phyloP scores from a whole-genome alignment of 345 rosid species.

The Camelina laxa region DNA sequence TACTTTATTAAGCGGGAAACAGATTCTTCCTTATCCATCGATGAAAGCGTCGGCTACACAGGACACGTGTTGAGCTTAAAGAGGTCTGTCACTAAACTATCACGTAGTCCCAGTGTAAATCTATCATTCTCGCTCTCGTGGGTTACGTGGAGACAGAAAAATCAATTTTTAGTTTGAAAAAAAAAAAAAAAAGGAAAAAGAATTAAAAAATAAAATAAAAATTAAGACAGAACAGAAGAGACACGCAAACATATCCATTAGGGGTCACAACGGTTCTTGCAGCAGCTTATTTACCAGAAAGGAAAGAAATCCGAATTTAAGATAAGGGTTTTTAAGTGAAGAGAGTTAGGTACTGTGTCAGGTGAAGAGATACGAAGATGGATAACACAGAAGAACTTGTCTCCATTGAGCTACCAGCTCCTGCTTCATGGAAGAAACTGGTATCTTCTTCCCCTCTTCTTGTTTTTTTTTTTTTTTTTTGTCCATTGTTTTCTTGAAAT shows the following conservation, averaged over 20 bases:
- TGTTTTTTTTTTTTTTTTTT: no score
- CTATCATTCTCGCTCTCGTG: conserved; percentile 34
- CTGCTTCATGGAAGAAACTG: conserved; percentile 86
- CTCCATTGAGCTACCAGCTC: conserved; percentile 80
- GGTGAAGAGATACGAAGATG: conserved; percentile 42
- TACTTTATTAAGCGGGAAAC: conserved; percentile 38
- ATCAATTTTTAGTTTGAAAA: background rate
- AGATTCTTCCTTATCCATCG: conserved; percentile 34
- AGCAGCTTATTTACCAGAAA: conserved; percentile 30
- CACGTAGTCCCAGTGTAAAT: conserved; percentile 28
- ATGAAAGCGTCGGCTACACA: conserved; percentile 20
- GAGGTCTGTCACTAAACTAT: conserved; percentile 42
- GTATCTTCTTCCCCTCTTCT: conserved; percentile 39
- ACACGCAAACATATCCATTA: conserved; percentile 46
- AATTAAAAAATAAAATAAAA: background rate
- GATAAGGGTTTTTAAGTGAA: conserved; percentile 16
- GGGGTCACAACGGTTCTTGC: conserved; percentile 36
- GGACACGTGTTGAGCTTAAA: conserved; percentile 29
- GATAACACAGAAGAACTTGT: conserved; percentile 60
- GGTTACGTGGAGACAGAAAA: conserved; percentile 39
- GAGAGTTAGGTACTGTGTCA: background rate
- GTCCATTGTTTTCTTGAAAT: background rate
- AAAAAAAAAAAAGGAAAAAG: background rate
- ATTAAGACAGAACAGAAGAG: conserved; percentile 15
- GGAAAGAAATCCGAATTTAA: conserved; percentile 22